A percentile compares a stretch with the other conserved stretches of the same genome.
Conservation (phyloP, 1,139 yeast species). For the Geotrichum histeridarum region DNA sequence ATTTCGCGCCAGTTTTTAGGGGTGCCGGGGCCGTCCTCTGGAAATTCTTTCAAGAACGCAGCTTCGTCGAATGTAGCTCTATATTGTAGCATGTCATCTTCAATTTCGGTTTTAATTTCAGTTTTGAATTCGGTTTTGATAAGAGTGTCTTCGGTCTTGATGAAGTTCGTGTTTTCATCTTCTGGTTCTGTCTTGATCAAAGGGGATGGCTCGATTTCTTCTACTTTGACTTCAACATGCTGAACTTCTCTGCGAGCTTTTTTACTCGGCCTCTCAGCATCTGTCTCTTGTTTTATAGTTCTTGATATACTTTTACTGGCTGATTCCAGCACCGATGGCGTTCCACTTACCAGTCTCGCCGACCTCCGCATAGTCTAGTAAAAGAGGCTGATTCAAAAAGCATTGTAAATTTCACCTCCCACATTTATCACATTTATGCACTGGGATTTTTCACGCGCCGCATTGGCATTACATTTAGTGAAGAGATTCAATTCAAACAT, state of each 20-base stretch:
- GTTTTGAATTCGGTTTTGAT: background rate
- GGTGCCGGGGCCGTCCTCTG: constrained; percentile 9
- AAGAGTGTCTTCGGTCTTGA: background rate
- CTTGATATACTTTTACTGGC: background rate
- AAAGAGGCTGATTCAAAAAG: background rate
- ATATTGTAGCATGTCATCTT: constrained; percentile 2
- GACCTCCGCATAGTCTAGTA: background rate
- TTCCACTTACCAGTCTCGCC: background rate
- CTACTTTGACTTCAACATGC: background rate
- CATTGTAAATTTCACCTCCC: background rate
- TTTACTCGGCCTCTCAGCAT: background rate
- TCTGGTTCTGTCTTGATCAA: background rate
- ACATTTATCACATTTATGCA: background rate
- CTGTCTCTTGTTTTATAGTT: background rate
- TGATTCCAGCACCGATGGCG: background rate
- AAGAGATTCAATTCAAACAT: no score
- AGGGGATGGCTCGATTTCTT: background rate
- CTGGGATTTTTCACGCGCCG: background rate
- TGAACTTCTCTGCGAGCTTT: background rate
- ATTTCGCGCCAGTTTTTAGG: constrained; percentile 41
- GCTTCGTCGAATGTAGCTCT: constrained; percentile 13
- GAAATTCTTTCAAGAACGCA: constrained; percentile 8
- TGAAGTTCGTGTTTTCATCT: background rate
- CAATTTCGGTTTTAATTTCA: background rate
- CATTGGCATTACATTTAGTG: no score